Conservation (phyloP, 331 rosid genomes). For the Telfairia occidentalis region DNA sequence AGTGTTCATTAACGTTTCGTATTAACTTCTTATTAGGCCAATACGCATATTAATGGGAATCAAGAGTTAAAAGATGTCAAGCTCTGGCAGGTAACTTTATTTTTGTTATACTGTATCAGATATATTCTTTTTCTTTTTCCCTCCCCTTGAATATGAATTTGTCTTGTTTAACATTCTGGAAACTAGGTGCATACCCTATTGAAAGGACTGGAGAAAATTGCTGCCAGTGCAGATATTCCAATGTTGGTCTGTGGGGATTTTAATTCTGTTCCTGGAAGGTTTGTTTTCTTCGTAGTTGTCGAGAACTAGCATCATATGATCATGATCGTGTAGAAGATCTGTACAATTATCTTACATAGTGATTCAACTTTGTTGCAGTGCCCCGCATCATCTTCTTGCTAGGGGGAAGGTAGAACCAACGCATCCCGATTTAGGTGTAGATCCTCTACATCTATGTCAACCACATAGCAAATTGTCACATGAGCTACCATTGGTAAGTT, state of each 20-base stretch:
- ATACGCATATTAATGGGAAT: conserved; percentile 84
- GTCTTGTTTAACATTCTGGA: background rate
- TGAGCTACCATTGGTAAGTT: conserved; percentile 81
- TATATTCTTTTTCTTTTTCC: background rate
- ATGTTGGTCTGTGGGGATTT: conserved; percentile 99
- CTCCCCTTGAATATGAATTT: background rate
- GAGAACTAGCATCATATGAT: background rate
- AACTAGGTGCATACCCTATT: conserved; percentile 80
- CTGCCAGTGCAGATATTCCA: conserved; percentile 98
- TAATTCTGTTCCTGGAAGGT: conserved; percentile 94
- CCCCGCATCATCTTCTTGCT: conserved; percentile 94
- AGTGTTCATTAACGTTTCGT: background rate
- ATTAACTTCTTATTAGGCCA: conserved; percentile 40
- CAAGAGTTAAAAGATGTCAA: conserved; percentile 85
- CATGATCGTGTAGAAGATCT: background rate
- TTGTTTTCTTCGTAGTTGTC: background rate
- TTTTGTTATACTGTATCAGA: conserved; percentile 4
- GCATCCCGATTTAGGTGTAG: conserved; percentile 80
- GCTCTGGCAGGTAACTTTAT: conserved; percentile 79
- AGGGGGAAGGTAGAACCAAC: conserved; percentile 85
- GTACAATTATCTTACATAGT: background rate
- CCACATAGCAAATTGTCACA: conserved; percentile 82
- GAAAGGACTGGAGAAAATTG: conserved; percentile 96
- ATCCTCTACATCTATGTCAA: conserved; percentile 82
- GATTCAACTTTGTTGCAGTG: conserved; percentile 37